Percentiles rank a stretch among this genome's conserved stretches.
Conservation (phyloP, 805 yeast species). For the Cyberlindnera subsufficiens region DNA sequence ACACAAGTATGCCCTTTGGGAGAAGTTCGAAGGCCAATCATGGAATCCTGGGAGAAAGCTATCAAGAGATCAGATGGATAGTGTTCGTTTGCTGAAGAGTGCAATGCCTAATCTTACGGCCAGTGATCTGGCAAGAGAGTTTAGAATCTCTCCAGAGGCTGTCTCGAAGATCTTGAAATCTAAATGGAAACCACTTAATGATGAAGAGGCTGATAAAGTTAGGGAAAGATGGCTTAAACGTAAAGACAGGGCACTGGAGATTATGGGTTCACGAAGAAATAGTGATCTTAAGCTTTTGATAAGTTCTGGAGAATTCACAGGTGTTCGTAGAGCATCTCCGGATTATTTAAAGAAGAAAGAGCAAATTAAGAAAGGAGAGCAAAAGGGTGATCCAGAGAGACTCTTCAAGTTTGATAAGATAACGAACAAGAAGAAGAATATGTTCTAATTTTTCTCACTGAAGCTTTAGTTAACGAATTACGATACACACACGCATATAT, state of each 20-base stretch:
- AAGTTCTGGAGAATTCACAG: background rate
- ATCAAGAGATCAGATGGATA: constrained; percentile 63
- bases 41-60: constrained; percentile 69
- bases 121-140: constrained; percentile 54
- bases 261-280: constrained; percentile 5
- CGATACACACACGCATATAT: background rate
- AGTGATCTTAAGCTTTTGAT: constrained; percentile 1
- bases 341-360: background rate
- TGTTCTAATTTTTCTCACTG: background rate
- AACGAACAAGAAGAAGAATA: constrained; percentile 4
- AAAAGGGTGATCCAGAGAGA: constrained; percentile 10
- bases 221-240: constrained; percentile 49
- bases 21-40: constrained; percentile 48
- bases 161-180: constrained; percentile 74
- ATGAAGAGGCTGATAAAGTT: constrained; percentile 41
- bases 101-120: constrained; percentile 57
- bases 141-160: constrained; percentile 74
- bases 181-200: constrained; percentile 59
- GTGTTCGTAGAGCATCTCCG: background rate
- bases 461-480: background rate
- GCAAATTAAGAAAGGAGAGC: background rate
- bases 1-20: constrained; percentile 56
- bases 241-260: constrained; percentile 31
- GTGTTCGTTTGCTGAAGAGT: constrained; percentile 49
- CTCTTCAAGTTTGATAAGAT: constrained; percentile 7